Percentiles rank a stretch among this genome's conserved stretches.
Evolutionary conservation across 495 filamentous ascomycete species (phyloP).

Genomic region (Tuber umbilicatum): DNA sequence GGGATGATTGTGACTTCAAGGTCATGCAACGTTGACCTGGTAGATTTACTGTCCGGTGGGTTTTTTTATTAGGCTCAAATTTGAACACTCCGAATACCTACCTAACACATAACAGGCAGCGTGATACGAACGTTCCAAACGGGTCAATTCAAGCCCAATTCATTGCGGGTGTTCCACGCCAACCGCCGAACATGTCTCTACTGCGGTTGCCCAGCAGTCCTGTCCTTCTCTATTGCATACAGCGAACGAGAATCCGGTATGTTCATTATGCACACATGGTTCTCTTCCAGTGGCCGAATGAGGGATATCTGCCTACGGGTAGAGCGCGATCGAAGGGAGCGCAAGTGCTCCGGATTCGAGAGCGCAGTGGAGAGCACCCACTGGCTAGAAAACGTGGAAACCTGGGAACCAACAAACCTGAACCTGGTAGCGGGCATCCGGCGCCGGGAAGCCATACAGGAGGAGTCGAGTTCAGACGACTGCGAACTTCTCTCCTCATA

Average conservation of each 20-base stretch:
- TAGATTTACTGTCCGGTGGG: constrained; percentile 41
- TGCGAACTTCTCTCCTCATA: constrained; percentile 18
- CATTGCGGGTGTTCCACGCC: constrained; percentile 50
- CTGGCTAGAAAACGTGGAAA: constrained; percentile 44
- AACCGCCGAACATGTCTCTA: constrained; percentile 46
- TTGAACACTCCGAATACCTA: not conserved
- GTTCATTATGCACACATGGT: constrained; percentile 53
- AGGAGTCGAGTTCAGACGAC: constrained; percentile 37
- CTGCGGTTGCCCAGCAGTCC: constrained; percentile 48
- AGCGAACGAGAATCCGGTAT: constrained; percentile 49
- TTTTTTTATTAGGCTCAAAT: not conserved
- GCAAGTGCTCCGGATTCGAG: constrained; percentile 43
- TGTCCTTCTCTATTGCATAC: constrained; percentile 53
- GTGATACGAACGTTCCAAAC: constrained; percentile 54
- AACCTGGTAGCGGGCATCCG: constrained; percentile 45
- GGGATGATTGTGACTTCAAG: constrained; percentile 41
- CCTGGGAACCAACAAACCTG: constrained; percentile 45
- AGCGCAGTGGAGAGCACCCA: constrained; percentile 40
- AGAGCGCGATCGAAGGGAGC: constrained; percentile 38
- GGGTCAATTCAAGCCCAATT: constrained; percentile 51
- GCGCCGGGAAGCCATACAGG: constrained; percentile 22
- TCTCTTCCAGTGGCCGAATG: constrained; percentile 43
- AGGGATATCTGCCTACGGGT: constrained; percentile 37
- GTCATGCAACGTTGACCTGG: constrained; percentile 40
- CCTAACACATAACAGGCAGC: constrained; percentile 35